Conservation (phyloP, 2,329 filamentous ascomycete species). For the Alternaria brassicicola region DNA sequence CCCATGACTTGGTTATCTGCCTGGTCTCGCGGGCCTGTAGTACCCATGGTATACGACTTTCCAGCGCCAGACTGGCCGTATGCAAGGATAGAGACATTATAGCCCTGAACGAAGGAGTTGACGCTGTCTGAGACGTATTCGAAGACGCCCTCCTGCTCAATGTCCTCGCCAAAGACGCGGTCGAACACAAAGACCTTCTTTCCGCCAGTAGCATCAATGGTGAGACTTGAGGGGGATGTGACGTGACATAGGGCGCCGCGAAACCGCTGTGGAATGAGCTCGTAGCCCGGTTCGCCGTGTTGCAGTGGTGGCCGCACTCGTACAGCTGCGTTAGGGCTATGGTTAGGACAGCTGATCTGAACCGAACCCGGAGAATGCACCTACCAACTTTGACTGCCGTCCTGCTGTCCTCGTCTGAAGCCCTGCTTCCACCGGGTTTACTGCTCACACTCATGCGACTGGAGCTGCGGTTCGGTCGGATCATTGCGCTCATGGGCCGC, state of each 20-base stretch:
- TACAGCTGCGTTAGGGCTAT: constrained; percentile 68
- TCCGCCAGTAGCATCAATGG: constrained; percentile 89
- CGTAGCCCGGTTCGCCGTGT: constrained; percentile 85
- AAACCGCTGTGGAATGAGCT: constrained; percentile 94
- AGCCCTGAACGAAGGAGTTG: constrained; percentile 87
- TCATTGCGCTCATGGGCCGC: constrained; percentile 77
- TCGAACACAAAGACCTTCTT: constrained; percentile 97
- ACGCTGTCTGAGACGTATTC: constrained; percentile 92
- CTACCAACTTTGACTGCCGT: constrained; percentile 96
- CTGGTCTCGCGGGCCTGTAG: constrained; percentile 82
- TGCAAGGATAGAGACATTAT: constrained; percentile 96
- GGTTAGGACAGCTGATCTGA: constrained; percentile 29
- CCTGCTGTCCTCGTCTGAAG: constrained; percentile 86
- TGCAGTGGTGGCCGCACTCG: constrained; percentile 88
- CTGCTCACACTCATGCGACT: constrained; percentile 86
- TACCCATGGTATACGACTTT: constrained; percentile 99
- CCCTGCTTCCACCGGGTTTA: constrained; percentile 77
- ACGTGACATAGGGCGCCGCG: constrained; percentile 92
- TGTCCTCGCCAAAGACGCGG: constrained; percentile 84
- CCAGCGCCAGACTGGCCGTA: constrained; percentile 98
- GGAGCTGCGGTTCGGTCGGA: constrained; percentile 76
- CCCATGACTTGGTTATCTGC: constrained; percentile 75
- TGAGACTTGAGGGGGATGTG: constrained; percentile 80
- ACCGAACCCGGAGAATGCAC: constrained; percentile 50
- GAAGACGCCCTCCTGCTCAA: constrained; percentile 89